These are phyloP conservation scores for Chenopodium formosanum DNA, from an alignment of 148 eudicot species.

Conservation along the genomic window DNA sequence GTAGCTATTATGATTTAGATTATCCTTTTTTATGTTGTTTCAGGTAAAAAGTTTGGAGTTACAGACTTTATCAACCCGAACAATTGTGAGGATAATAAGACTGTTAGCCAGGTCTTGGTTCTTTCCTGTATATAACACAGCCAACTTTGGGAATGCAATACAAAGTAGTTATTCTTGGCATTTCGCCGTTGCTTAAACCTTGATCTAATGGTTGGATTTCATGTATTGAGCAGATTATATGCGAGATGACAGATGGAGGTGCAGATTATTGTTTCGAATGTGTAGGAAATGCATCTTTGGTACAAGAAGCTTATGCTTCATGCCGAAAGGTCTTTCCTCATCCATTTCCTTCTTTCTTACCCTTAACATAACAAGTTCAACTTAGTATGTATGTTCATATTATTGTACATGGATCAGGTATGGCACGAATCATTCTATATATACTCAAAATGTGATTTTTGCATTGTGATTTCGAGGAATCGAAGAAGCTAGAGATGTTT, in stretches of 20 bases:
- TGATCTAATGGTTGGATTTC: not conserved
- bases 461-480: not conserved
- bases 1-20: not conserved
- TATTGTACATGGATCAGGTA: not conserved
- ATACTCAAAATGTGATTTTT: no score
- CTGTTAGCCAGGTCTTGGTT: conserved; percentile 37
- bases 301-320: conserved; percentile 80
- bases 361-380: not conserved
- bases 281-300: conserved; percentile 75
- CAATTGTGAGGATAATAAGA: conserved; percentile 25
- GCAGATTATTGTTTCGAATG: conserved; percentile 97
- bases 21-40: not conserved
- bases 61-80: conserved; percentile 74
- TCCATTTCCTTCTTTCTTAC: not conserved
- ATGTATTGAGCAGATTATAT: conserved; percentile 46
- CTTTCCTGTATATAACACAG: not conserved
- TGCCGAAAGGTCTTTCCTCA: conserved; percentile 55
- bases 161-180: not conserved
- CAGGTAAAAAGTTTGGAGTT: conserved; percentile 78
- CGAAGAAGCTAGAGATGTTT: no score
- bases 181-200: not conserved
- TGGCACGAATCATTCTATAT: no score
- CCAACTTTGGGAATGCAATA: not conserved
- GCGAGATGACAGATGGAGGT: conserved; percentile 80
- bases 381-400: not conserved